Evolutionary conservation across 805 yeast species (phyloP).

Genomic region (Pichia sporocuriosa): DNA sequence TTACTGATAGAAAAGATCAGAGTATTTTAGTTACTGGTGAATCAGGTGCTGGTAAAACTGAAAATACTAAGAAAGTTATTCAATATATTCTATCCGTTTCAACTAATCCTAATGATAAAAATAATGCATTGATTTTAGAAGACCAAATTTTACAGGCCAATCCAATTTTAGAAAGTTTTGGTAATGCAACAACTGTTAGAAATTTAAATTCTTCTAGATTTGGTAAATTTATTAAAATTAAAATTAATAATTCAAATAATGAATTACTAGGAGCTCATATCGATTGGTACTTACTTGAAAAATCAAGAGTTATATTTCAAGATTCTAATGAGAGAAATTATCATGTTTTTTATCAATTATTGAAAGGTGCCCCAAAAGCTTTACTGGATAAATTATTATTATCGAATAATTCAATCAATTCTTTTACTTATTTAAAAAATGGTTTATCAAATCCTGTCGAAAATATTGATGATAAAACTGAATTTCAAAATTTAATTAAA

Average conservation of each 20-base stretch:
- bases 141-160: conserved; percentile 85
- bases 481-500: conserved; percentile 52
- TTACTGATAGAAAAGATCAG: conserved; percentile 68
- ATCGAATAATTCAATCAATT: conserved; percentile 27
- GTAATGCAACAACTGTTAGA: conserved; percentile 92
- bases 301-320: conserved; percentile 83
- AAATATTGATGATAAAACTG: conserved; percentile 69
- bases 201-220: conserved; percentile 94
- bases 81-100: conserved; percentile 84
- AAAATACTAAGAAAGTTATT: conserved; percentile 89
- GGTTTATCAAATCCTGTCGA: conserved; percentile 50
- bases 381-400: conserved; percentile 44
- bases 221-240: conserved; percentile 91
- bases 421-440: conserved; percentile 53
- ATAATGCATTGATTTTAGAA: conserved; percentile 50
- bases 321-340: conserved; percentile 77
- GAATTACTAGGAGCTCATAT: conserved; percentile 82
- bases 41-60: conserved; percentile 98
- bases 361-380: conserved; percentile 54
- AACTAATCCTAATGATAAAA: conserved; percentile 19
- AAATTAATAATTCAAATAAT: conserved; percentile 42
- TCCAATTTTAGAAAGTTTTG: conserved; percentile 93
- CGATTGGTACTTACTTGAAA: conserved; percentile 90
- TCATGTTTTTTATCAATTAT: conserved; percentile 85
- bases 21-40: conserved; percentile 97